Evolutionary conservation across 495 filamentous ascomycete species (phyloP), one percentile per base, ranked within the genome.

Genomic region (Eremomyces bilateralis): DNA sequence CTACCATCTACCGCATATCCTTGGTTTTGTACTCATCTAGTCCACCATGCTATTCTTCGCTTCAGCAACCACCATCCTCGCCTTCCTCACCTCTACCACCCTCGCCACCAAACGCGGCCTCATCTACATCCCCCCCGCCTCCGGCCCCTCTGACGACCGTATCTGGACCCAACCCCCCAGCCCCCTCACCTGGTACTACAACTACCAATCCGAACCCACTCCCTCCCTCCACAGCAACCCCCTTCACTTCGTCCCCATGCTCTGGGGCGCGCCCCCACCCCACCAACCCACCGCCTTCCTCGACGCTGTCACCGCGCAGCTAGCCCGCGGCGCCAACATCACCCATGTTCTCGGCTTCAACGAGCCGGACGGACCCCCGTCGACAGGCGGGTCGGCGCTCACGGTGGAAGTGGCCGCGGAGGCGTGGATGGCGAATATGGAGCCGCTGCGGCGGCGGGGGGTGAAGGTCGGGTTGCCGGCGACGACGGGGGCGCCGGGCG

Each of bases 101-200:
- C 40, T 52, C 8, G 73, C 70, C 16, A 45, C 65, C 3, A 84
- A 82, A 47, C 74, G 77, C 38, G 77, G 78, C 4, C 67, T 83
- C 33, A 58, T 67, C 38, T 75, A 73, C 53, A 58, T 76, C 16
- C 61, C 70, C 3, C 62, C 50, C 21, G 16, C 45, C 1, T 44
- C 58, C 1, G 52, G 58, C 36, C 63, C 62, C 2, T 32, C 47
- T 1, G 76, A 82, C 49, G 65, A 75, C 52, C 39, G 52, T 11
- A 62, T 73, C 36, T 80, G 74, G 72, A 50, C 57, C 21, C 18
- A 8, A 8, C 42, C 51, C 11, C 34, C 56, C 4, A 51, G 46
- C 20, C 65, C 63, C 4, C 47, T 83, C 41, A 79, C 71, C 1
- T 84, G 78, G 78, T 84, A 84, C 56, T 83, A 83, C 63, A 80